phyloP scores from a whole-genome alignment of 1,139 yeast genomes.

The Yamadazyma atlantica region DNA sequence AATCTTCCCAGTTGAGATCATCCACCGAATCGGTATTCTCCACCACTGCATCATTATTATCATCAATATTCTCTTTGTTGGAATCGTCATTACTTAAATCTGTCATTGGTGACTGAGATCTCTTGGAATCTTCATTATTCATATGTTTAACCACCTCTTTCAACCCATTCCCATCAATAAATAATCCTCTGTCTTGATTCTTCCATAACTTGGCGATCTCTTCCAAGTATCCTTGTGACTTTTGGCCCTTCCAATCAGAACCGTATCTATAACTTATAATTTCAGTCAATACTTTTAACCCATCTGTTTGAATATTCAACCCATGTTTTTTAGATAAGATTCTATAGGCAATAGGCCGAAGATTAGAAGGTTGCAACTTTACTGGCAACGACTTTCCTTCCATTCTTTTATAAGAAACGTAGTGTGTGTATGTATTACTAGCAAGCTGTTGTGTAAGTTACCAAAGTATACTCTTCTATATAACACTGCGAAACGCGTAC shows the following conservation, averaged over 20 bases:
- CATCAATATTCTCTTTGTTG: constrained; percentile 10
- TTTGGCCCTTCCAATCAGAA: constrained; percentile 76
- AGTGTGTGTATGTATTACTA: no score
- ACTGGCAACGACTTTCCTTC: constrained; percentile 53
- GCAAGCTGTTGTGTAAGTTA: no score
- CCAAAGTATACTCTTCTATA: no score
- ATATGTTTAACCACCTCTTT: constrained; percentile 61
- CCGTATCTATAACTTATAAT: constrained; percentile 78
- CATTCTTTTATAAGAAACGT: no score
- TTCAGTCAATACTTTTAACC: constrained; percentile 69
- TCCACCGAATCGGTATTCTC: constrained; percentile 17
- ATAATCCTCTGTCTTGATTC: constrained; percentile 81
- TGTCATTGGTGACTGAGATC: not conserved
- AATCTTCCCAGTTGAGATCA: constrained; percentile 65
- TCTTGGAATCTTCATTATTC: constrained; percentile 6
- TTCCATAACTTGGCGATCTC: constrained; percentile 84
- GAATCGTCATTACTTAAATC: constrained; percentile 7
- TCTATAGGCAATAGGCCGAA: constrained; percentile 89
- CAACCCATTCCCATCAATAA: constrained; percentile 75
- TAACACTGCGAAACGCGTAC: not conserved
- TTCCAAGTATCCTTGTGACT: constrained; percentile 70
- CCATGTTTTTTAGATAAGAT: constrained; percentile 91
- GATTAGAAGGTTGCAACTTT: constrained; percentile 71
- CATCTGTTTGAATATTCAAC: constrained; percentile 83
- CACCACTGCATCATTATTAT: constrained; percentile 7